Base-by-base conservation (phyloP, 2,329 filamentous ascomycete species). In the Colletotrichum sp. region DNA sequence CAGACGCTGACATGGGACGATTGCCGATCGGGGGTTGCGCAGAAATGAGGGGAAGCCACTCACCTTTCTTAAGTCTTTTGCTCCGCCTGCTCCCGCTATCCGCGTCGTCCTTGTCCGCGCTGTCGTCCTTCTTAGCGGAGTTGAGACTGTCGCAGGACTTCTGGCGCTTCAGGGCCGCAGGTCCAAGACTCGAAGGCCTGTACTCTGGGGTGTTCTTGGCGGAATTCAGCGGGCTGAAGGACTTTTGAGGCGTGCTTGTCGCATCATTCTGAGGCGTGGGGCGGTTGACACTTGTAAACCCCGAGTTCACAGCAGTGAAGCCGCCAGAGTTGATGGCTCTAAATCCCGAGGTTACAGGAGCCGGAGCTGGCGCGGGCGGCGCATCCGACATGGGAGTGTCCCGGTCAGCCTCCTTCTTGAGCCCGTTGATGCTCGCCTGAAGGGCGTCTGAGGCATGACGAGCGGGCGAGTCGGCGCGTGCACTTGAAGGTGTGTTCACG, bases 51-150 rank as follows among this genome's bases (percentile, higher is more conserved):
- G 61, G 64, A 63, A 67, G 36, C 26, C 24, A 32, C 72, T 76
- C 48, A 68, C 74, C 93, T 89, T 98, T 98, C 85, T 97, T 98
- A 15, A 98, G 89, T 58, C 97, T 93, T 87, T 99, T 99, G 85
- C 96, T 98, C 74, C 96, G 93, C 77, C 97, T 92, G 78, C 71
- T 78, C 77, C 91, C 91, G 79, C 87, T 88, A 66, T 95, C 94
- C 2, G 84, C 85, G 69, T 95, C 93, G 12, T 91, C 91, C 38
- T 87, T 88, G 58, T 89, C 88, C 13, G 81, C 82, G 6, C 86
- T 85, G 12, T 81, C 83, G 24, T 92, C 90, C 76, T 88, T 89
- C 77, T 84, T 88, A 3, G 84, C 79, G 0, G 85, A 86, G 77
- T 90, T 89, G 8, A 87, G 80, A 74, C 88, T 90, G 38, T 91